Evolutionary conservation across 2,329 filamentous ascomycete species (phyloP).

Genomic region (Aspergillus eucalypticola): DNA sequence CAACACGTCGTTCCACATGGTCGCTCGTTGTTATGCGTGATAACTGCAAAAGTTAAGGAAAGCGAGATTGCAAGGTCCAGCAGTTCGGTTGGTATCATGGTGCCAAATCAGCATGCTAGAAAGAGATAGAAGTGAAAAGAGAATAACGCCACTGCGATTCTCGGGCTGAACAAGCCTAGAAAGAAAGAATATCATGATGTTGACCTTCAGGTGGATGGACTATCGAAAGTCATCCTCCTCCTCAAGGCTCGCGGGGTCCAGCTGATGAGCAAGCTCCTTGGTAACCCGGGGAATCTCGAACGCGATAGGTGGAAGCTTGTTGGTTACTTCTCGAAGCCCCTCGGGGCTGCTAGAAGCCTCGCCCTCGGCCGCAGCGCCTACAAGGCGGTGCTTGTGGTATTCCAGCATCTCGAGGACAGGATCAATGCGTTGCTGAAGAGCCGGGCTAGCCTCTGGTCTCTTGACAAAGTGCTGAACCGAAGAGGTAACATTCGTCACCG

Average conservation of each 20-base stretch:
- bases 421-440: constrained; percentile 50
- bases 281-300: constrained; percentile 82
- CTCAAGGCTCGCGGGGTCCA: constrained; percentile 43
- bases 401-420: constrained; percentile 53
- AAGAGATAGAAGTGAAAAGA: constrained; percentile 10
- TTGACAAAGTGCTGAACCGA: constrained; percentile 62
- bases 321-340: constrained; percentile 59
- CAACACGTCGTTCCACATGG: constrained; percentile 28
- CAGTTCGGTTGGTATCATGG: constrained; percentile 10
- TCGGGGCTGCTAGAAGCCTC: constrained; percentile 58
- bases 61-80: constrained; percentile 12
- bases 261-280: constrained; percentile 66
- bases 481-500: constrained; percentile 69
- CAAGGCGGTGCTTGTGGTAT: constrained; percentile 64
- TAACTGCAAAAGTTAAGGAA: constrained; percentile 19
- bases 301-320: constrained; percentile 76
- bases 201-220: constrained; percentile 9
- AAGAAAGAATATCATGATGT: constrained; percentile 4
- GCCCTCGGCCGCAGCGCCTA: constrained; percentile 64
- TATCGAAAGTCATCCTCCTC: constrained; percentile 46
- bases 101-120: constrained; percentile 13
- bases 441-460: constrained; percentile 48
- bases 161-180: neutral
- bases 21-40: constrained; percentile 29
- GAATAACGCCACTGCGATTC: neutral